phyloP scores from a whole-genome alignment of 352 stramenopile genomes.

The Phytophthora multivora region DNA sequence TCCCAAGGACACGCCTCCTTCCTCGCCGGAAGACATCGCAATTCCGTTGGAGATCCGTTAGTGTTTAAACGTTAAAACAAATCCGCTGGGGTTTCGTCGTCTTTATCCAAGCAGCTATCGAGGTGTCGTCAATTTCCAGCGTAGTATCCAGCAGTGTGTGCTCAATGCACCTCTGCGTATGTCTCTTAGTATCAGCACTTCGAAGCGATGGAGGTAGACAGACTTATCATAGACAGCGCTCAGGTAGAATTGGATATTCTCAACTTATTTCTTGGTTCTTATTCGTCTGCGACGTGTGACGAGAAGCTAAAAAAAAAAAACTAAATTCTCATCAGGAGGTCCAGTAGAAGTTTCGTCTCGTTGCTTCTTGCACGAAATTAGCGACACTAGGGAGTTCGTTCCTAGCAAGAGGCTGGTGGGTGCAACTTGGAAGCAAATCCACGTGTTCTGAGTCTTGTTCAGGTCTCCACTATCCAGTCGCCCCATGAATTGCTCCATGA shows the following conservation, averaged over 20 bases:
- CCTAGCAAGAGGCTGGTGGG: slow-evolving; percentile 23
- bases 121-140: slow-evolving; percentile 29
- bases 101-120: neutral
- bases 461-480: slow-evolving; percentile 22
- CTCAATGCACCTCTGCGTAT: slow-evolving; percentile 5
- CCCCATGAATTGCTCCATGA: slow-evolving; percentile 20
- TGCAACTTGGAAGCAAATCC: slow-evolving; percentile 14
- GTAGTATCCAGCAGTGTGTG: slow-evolving; percentile 12
- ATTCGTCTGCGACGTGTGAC: slow-evolving; percentile 34
- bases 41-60: slow-evolving; percentile 4
- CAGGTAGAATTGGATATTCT: no score
- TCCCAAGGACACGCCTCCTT: slow-evolving; percentile 15
- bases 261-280: slow-evolving; percentile 22
- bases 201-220: no score
- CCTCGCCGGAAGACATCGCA: slow-evolving; percentile 3
- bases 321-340: slow-evolving; percentile 6
- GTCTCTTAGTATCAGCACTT: slow-evolving; percentile 1
- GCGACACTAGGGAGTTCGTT: slow-evolving; percentile 5
- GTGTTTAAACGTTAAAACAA: slow-evolving; percentile 4
- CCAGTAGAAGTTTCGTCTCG: slow-evolving; percentile 10
- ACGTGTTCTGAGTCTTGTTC: slow-evolving; percentile 15
- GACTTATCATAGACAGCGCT: no score
- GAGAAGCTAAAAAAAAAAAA: slow-evolving; percentile 7
- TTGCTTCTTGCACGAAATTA: slow-evolving; percentile 16
- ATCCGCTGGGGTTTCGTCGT: slow-evolving; percentile 1